Conservation (phyloP, 306 rosid species). For the Rubus idaeus region DNA sequence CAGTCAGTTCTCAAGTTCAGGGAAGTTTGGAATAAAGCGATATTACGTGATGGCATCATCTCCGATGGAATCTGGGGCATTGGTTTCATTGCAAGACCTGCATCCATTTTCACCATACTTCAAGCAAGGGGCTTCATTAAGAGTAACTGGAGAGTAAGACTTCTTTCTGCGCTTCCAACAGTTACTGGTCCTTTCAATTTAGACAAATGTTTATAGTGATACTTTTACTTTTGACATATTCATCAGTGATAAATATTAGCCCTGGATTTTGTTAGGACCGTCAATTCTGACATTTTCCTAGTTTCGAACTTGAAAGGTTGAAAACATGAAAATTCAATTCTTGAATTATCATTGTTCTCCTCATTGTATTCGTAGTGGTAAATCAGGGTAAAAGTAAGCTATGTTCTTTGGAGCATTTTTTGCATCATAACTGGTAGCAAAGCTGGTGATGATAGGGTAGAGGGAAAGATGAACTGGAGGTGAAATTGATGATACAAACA, state of each 20-base stretch:
- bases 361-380: background rate
- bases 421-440: background rate
- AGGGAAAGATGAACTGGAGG: background rate
- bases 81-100: conserved; percentile 46
- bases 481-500: background rate
- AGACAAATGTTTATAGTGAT: background rate
- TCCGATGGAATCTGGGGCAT: conserved; percentile 58
- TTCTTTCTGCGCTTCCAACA: conserved; percentile 10
- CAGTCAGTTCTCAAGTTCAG: background rate
- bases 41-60: conserved; percentile 33
- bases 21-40: conserved; percentile 1
- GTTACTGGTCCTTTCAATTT: background rate
- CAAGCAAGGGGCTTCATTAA: conserved; percentile 72
- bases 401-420: background rate
- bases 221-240: too few species aligned
- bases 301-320: background rate
- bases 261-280: background rate
- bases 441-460: background rate
- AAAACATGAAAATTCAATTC: conserved; percentile 6
- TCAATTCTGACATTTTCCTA: background rate
- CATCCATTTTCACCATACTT: conserved; percentile 63
- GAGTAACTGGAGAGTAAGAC: conserved; percentile 72
- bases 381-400: background rate
- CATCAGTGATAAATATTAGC: background rate
- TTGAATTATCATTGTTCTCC: background rate